Percentiles rank a stretch among this genome's conserved stretches.
These are phyloP conservation scores for Vigna hirtella DNA, from an alignment of 306 rosid genomes.

Conservation along the genomic window DNA sequence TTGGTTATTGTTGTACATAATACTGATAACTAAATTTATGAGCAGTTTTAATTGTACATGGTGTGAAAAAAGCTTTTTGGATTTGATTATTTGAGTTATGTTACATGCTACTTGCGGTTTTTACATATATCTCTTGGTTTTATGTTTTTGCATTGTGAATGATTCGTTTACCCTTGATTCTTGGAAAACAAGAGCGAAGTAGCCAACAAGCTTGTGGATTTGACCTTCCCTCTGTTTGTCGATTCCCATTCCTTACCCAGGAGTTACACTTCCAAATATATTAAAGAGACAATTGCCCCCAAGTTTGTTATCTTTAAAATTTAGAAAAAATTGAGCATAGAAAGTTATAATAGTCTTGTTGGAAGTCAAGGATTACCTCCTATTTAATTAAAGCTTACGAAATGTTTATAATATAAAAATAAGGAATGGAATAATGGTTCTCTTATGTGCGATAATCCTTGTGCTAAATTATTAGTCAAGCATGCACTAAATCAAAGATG, in stretches of 20 bases:
- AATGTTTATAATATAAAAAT: neutral
- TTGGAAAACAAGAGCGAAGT: neutral
- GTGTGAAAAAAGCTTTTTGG: neutral
- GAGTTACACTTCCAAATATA: neutral
- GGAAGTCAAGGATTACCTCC: neutral
- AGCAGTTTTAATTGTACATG: no score
- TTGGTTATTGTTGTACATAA: no score
- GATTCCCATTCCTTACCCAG: neutral
- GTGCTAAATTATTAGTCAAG: neutral
- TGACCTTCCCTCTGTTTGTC: no score
- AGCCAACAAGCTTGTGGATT: slow-evolving; percentile 10
- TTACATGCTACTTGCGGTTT: neutral
- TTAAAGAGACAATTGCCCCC: neutral
- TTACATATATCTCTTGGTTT: neutral
- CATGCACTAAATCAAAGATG: neutral
- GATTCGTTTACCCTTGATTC: neutral
- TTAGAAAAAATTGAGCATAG: neutral
- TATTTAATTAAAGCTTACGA: neutral
- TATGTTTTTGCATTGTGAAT: neutral
- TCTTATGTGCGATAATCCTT: neutral
- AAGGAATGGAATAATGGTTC: slow-evolving; percentile 4
- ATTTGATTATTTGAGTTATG: slow-evolving; percentile 9
- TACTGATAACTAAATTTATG: no score
- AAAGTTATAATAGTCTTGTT: neutral
- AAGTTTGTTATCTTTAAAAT: neutral